Conservation (phyloP, 2,329 filamentous ascomycete genomes). For the Penicillium brevicompactum region DNA sequence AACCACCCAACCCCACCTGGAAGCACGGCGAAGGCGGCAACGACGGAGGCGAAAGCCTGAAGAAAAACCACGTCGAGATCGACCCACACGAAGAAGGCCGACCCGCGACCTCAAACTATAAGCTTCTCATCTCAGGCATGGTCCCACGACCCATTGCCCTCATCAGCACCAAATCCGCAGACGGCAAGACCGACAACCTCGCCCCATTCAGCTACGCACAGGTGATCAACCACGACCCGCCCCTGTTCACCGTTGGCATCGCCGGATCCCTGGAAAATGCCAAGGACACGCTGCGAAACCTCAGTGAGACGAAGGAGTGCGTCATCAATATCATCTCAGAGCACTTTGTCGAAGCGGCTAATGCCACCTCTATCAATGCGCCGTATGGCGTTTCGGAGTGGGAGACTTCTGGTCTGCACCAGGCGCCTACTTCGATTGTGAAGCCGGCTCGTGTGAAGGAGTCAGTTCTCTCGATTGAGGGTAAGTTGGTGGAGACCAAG, state of each 20-base stretch:
- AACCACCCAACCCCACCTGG: conserved; percentile 47
- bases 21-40: conserved; percentile 46
- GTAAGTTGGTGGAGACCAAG: conserved; percentile 69
- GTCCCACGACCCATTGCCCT: conserved; percentile 79
- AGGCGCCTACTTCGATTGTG: conserved; percentile 66
- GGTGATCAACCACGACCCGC: conserved; percentile 81
- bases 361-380: conserved; percentile 75
- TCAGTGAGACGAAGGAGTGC: conserved; percentile 72
- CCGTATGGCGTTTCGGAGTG: conserved; percentile 79
- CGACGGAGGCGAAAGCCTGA: conserved; percentile 49
- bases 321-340: conserved; percentile 87
- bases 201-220: conserved; percentile 89
- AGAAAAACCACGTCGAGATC: conserved; percentile 71
- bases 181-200: conserved; percentile 71
- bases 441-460: conserved; percentile 75
- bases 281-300: conserved; percentile 79
- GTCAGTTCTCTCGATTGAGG: conserved; percentile 81
- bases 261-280: conserved; percentile 59
- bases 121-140: conserved; percentile 81
- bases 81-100: conserved; percentile 76
- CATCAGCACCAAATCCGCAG: conserved; percentile 59
- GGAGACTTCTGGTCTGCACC: conserved; percentile 74
- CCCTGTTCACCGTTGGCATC: conserved; percentile 72
- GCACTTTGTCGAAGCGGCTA: conserved; percentile 83
- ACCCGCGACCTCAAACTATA: conserved; percentile 76